Conservation (phyloP, 441 rosid genomes). For the Corymbia citriodora region DNA sequence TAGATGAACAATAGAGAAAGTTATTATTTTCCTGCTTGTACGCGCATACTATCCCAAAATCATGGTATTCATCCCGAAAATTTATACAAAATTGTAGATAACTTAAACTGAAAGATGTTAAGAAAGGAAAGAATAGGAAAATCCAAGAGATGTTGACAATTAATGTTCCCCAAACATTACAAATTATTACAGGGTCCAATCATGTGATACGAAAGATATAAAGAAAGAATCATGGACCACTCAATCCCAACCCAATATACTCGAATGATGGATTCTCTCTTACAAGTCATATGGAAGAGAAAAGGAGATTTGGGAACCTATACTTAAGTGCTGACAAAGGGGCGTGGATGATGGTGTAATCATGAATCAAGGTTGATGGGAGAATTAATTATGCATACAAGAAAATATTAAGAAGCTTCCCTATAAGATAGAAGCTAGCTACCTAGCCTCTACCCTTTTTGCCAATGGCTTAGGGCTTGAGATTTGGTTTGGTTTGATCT, state of each 20-base stretch:
- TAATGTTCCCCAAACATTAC: constrained; percentile 1
- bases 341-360: constrained; percentile 1
- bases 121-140: background rate
- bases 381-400: background rate
- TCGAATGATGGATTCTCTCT: background rate
- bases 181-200: background rate
- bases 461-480: background rate
- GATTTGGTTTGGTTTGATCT: constrained; percentile 3
- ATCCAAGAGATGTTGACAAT: constrained; percentile 14
- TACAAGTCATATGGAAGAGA: background rate
- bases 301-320: background rate
- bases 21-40: background rate
- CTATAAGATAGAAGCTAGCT: background rate
- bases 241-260: background rate
- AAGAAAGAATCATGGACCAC: constrained; percentile 18
- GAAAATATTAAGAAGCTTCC: background rate
- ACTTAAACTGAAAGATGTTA: background rate
- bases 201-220: background rate
- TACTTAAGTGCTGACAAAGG: background rate
- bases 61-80: background rate
- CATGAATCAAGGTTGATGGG: background rate
- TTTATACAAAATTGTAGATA: background rate
- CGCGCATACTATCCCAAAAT: background rate
- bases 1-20: background rate
- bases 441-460: background rate